Evolutionary conservation across 1,139 yeast genomes (phyloP).

Genomic region (Protomyces arabidopsidicola): DNA sequence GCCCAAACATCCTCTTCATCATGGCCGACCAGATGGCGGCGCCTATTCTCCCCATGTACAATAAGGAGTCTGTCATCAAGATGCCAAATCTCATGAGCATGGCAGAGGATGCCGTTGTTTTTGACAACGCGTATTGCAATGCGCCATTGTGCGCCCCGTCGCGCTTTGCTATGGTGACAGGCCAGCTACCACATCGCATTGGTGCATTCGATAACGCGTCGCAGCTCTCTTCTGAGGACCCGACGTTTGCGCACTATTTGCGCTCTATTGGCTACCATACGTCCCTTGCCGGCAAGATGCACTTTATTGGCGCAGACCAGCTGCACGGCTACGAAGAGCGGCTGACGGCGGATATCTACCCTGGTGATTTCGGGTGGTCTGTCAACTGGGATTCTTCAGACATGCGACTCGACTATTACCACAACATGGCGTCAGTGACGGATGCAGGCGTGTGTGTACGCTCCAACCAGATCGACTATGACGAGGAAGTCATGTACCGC

Average conservation of each 20-base stretch:
- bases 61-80: slow-evolving; percentile 13
- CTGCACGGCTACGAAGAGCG: slow-evolving; percentile 25
- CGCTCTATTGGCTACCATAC: slow-evolving; percentile 25
- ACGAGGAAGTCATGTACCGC: slow-evolving; percentile 26
- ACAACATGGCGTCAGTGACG: slow-evolving; percentile 28
- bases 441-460: slow-evolving; percentile 27
- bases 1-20: slow-evolving; percentile 25
- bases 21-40: slow-evolving; percentile 28
- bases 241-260: slow-evolving; percentile 23
- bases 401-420: slow-evolving; percentile 23
- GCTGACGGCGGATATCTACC: slow-evolving; percentile 25
- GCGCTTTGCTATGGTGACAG: slow-evolving; percentile 26
- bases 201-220: slow-evolving; percentile 26
- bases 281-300: slow-evolving; percentile 24
- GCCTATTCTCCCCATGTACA: slow-evolving; percentile 24
- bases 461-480: slow-evolving; percentile 25
- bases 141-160: slow-evolving; percentile 26
- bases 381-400: slow-evolving; percentile 24
- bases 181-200: slow-evolving; percentile 24
- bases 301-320: slow-evolving; percentile 25
- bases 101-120: slow-evolving; percentile 21
- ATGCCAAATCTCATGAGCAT: slow-evolving; percentile 25
- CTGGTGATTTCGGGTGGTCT: slow-evolving; percentile 24
- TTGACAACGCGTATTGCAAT: slow-evolving; percentile 24
- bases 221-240: slow-evolving; percentile 22